phyloP scores from a whole-genome alignment of 1,284 basidiomycete species.

The Xanthoconium separans region DNA sequence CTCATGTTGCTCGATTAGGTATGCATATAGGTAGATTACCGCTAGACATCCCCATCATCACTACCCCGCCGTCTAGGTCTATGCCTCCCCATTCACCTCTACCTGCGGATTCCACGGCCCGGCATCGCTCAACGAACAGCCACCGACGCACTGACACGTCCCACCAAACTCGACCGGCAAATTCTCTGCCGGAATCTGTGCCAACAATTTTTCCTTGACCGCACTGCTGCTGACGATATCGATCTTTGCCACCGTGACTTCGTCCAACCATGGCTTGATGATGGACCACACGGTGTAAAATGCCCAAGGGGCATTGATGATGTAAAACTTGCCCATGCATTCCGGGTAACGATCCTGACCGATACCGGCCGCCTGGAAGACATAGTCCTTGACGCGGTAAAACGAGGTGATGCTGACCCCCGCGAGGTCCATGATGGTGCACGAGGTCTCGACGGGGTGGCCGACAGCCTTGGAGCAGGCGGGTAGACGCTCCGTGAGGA shows the following conservation, averaged over 20 bases:
- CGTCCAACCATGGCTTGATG: slow-evolving; percentile 94
- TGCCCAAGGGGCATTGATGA: slow-evolving; percentile 92
- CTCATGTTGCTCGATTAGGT: slow-evolving; percentile 26
- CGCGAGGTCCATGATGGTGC: slow-evolving; percentile 94
- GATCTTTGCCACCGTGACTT: slow-evolving; percentile 93
- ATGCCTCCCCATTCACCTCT: slow-evolving; percentile 15
- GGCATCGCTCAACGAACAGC: slow-evolving; percentile 87
- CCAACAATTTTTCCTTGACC: slow-evolving; percentile 69
- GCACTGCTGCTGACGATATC: slow-evolving; percentile 67
- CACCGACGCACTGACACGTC: slow-evolving; percentile 71
- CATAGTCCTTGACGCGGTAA: slow-evolving; percentile 92
- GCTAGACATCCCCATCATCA: slow-evolving; percentile 1
- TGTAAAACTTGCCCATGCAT: slow-evolving; percentile 96
- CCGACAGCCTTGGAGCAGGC: slow-evolving; percentile 75
- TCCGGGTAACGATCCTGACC: slow-evolving; percentile 94
- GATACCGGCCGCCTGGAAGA: slow-evolving; percentile 76
- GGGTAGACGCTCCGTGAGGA: slow-evolving; percentile 77
- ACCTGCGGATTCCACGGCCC: slow-evolving; percentile 82
- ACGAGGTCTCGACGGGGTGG: slow-evolving; percentile 94
- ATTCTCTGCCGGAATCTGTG: slow-evolving; percentile 83
- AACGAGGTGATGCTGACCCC: slow-evolving; percentile 84
- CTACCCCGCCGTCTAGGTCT: slow-evolving; percentile 9
- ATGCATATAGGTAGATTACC: slow-evolving; percentile 34
- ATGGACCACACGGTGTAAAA: slow-evolving; percentile 89
- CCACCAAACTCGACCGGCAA: slow-evolving; percentile 89